These are phyloP conservation scores for Fusarium heterosporum DNA, from an alignment of 2,329 filamentous ascomycete species.

Conservation along the genomic window DNA sequence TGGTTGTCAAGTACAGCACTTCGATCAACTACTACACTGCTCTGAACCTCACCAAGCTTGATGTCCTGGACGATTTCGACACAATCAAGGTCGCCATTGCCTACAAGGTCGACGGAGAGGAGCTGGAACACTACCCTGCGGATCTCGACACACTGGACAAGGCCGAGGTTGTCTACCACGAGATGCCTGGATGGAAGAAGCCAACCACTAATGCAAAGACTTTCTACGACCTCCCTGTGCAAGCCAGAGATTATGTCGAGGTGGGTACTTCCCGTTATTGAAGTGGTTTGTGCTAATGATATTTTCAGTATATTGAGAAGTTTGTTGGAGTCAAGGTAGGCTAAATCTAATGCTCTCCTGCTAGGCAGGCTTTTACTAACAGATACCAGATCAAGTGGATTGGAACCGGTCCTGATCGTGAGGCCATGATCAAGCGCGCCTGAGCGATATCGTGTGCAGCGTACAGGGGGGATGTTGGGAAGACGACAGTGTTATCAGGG, in stretches of 20 bases:
- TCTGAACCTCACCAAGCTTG: slow-evolving; percentile 25
- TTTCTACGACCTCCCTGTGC: slow-evolving; percentile 20
- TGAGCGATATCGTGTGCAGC: neutral
- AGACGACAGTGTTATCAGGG: neutral
- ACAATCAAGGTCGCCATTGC: slow-evolving; percentile 25
- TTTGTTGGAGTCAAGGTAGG: slow-evolving; percentile 18
- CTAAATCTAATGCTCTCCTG: neutral
- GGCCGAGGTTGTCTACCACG: slow-evolving; percentile 23
- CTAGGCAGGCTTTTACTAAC: slow-evolving; percentile 1
- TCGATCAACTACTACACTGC: slow-evolving; percentile 19
- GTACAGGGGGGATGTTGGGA: neutral
- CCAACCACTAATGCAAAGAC: slow-evolving; percentile 18
- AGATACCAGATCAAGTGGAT: slow-evolving; percentile 30
- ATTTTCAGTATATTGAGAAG: slow-evolving; percentile 15
- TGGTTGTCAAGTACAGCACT: slow-evolving; percentile 18
- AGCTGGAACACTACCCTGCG: slow-evolving; percentile 16
- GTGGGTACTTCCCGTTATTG: neutral
- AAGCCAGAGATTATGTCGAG: slow-evolving; percentile 24
- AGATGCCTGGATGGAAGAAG: slow-evolving; percentile 31
- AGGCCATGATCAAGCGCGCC: slow-evolving; percentile 34
- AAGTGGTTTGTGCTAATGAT: neutral
- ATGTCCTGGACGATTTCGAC: slow-evolving; percentile 26
- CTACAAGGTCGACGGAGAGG: slow-evolving; percentile 19
- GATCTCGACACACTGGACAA: slow-evolving; percentile 9
- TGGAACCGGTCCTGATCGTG: slow-evolving; percentile 33